Base-by-base conservation (phyloP, 768 basidiomycete genomes). In the Lentinus tigrinus region DNA sequence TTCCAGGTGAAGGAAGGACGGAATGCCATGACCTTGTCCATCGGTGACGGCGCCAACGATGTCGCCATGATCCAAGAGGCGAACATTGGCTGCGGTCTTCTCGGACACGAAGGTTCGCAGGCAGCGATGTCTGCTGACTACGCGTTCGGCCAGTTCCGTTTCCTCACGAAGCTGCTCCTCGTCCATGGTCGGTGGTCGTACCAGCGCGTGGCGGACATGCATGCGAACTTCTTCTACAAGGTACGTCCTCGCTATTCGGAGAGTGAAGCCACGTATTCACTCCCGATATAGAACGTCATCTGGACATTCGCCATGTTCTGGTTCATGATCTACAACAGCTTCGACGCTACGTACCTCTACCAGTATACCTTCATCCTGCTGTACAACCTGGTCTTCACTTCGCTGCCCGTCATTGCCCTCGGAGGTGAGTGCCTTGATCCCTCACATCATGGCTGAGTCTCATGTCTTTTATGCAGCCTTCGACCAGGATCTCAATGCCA, bases 31-130 rank as follows among this genome's bases (percentile, higher is more conserved):
- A 96, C 95, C 1, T 73, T 98, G 27, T 91, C 95, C 0, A 98
- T 99, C 53, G 96, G 96, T 10, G 96, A 98, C 66, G 94, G 93
- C 54, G 96, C 96, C 16, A 98, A 98, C 68, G 96, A 98, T 68
- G 96, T 98, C 23, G 95, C 95, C 6, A 98, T 98, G 96, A 98
- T 98, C 57, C 96, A 98, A 70, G 96, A 96, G 68, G 96, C 96
- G n/a, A 95, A 98, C 71, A 89, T 98, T 63, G 96, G 96, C 3
- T 93, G 95, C 68, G 96, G 96, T 21, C 77, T 98, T 26, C 84
- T 93, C 64, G 96, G 96, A 44, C 82, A 95, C 37, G 96, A 98
- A 71, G 96, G 96, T 49, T 95, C 94, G 21, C 96, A 98, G 72
- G 96, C 96, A 28, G 95, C 96, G 47, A 98, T 98, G 95, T 97